Evolutionary conservation across 768 basidiomycete species (phyloP).

Genomic region (Rubroboletus pulcherrimus): DNA sequence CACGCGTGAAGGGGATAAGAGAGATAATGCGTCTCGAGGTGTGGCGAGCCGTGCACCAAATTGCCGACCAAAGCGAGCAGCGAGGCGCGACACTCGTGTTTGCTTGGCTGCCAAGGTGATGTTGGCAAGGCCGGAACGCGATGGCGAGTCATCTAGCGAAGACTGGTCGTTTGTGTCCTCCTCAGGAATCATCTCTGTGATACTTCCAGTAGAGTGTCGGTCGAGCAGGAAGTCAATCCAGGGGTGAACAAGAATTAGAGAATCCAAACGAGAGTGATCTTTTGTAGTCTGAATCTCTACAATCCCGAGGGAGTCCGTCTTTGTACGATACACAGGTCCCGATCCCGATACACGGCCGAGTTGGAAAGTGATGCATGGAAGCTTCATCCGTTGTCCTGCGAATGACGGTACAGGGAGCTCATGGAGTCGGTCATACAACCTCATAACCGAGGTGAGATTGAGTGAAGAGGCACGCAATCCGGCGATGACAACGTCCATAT

Average conservation of each 20-base stretch:
- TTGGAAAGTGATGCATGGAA: constrained; percentile 9
- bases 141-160: no score
- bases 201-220: not conserved
- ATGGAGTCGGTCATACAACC: not conserved
- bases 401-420: not conserved
- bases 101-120: no score
- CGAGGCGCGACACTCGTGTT: not conserved
- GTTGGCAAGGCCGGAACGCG: not conserved
- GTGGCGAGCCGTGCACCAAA: fast-evolving
- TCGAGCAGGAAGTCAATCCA: not conserved
- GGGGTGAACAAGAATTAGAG: not conserved
- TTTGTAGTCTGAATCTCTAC: not conserved
- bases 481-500: not conserved
- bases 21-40: not conserved
- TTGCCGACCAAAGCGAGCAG: not conserved
- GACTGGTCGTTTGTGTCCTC: not conserved
- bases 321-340: not conserved
- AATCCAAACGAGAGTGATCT: not conserved
- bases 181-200: no score
- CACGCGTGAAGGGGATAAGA: no score
- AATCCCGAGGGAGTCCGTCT: not conserved
- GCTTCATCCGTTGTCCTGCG: not conserved
- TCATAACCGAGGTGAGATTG: not conserved
- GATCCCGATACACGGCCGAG: not conserved
- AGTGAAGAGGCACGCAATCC: not conserved